Evolutionary conservation across 2,329 filamentous ascomycete genomes (phyloP).

Genomic region (Verticillium dahliae): DNA sequence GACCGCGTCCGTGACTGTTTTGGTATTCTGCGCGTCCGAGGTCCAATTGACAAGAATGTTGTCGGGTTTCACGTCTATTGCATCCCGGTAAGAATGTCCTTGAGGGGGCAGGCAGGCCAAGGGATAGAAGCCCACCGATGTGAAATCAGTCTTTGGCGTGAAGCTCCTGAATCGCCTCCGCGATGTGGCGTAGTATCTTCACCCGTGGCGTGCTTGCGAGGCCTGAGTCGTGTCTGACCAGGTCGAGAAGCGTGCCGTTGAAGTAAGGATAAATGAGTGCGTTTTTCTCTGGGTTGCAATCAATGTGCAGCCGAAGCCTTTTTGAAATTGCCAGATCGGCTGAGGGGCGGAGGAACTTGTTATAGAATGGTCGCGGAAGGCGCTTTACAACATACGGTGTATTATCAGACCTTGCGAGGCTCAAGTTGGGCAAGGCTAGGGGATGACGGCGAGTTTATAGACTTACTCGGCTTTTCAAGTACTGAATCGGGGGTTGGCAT

Average conservation of each 20-base stretch:
- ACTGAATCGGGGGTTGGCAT: not conserved
- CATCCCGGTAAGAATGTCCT: slow-evolving; percentile 6
- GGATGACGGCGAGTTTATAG: not conserved
- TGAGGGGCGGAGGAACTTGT: not conserved
- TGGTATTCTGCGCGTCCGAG: slow-evolving; percentile 20
- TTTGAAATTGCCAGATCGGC: not conserved
- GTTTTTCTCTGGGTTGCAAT: not conserved
- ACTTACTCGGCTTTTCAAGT: not conserved
- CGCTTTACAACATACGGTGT: slow-evolving; percentile 25
- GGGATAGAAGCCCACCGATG: slow-evolving; percentile 17
- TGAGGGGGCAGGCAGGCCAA: not conserved
- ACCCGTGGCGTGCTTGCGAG: slow-evolving; percentile 20
- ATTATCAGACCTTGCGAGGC: slow-evolving; percentile 19
- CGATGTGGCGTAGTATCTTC: slow-evolving; percentile 23
- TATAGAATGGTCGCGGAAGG: not conserved
- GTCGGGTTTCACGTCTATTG: slow-evolving; percentile 29
- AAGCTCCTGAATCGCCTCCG: slow-evolving; percentile 26
- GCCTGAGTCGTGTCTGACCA: slow-evolving; percentile 22
- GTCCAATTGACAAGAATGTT: slow-evolving; percentile 29
- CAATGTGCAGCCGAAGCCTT: not conserved
- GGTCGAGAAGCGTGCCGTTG: slow-evolving; percentile 21
- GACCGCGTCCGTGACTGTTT: slow-evolving; percentile 20
- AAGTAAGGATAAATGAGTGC: slow-evolving; percentile 28
- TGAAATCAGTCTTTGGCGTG: slow-evolving; percentile 27
- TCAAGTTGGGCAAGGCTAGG: not conserved